phyloP scores from a whole-genome alignment of 1,284 basidiomycete species.

The Peniophora sp. region DNA sequence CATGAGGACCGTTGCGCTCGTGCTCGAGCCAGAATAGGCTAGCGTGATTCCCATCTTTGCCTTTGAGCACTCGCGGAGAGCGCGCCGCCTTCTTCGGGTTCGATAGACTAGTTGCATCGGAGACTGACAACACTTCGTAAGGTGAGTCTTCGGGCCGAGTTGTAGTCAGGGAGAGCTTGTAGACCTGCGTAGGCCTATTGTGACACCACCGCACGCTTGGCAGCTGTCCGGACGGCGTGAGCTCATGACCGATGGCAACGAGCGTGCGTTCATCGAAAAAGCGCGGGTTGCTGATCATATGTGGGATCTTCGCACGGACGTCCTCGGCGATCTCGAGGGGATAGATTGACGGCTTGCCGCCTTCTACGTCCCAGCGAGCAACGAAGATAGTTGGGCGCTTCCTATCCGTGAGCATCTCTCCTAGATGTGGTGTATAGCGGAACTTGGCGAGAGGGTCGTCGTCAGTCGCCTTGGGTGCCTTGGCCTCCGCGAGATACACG shows the following conservation, averaged over 20 bases:
- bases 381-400: slow-evolving; percentile 43
- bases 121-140: slow-evolving; percentile 13
- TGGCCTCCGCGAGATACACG: slow-evolving; percentile 51
- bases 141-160: slow-evolving; percentile 3
- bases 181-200: slow-evolving; percentile 55
- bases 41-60: slow-evolving; percentile 13
- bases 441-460: slow-evolving; percentile 39
- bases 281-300: slow-evolving; percentile 46
- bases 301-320: slow-evolving; percentile 6
- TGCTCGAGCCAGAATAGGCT: slow-evolving; percentile 50
- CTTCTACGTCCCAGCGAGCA: slow-evolving; percentile 30
- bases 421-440: slow-evolving; percentile 44
- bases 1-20: slow-evolving; percentile 51
- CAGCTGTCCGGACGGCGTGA: slow-evolving; percentile 44
- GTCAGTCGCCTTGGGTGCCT: slow-evolving; percentile 21
- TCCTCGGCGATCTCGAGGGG: slow-evolving; percentile 2
- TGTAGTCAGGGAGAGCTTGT: slow-evolving; percentile 30
- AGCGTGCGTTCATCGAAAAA: slow-evolving; percentile 39
- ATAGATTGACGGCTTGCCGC: slow-evolving; percentile 3
- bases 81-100: slow-evolving; percentile 38
- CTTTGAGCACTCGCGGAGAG: slow-evolving; percentile 41
- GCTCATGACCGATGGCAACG: slow-evolving; percentile 55
- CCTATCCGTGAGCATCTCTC: slow-evolving; percentile 43
- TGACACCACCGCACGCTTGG: slow-evolving; percentile 57
- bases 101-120: slow-evolving; percentile 27